These are phyloP conservation scores for Collybia mongolica DNA, from an alignment of 768 basidiomycete genomes.

Conservation along the genomic window DNA sequence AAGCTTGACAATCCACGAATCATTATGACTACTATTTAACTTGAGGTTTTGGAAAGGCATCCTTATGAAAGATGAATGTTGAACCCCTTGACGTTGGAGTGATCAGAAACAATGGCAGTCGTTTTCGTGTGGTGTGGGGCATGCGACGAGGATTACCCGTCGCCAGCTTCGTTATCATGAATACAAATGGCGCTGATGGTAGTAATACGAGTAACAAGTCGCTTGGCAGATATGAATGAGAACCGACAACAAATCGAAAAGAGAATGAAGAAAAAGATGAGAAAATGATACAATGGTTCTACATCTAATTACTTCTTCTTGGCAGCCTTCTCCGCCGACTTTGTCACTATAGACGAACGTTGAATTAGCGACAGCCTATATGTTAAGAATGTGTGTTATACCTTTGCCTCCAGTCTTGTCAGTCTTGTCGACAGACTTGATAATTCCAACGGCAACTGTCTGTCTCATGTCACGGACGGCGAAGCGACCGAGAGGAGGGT, in stretches of 20 bases:
- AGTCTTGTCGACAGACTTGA: slow-evolving; percentile 96
- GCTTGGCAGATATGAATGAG: slow-evolving; percentile 27
- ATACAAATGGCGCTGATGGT: slow-evolving; percentile 41
- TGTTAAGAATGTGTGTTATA: slow-evolving; percentile 28
- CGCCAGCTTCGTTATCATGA: slow-evolving; percentile 36
- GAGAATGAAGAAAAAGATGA: slow-evolving; percentile 46
- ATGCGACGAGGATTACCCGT: slow-evolving; percentile 10
- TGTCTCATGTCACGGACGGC: slow-evolving; percentile 99
- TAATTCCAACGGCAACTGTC: slow-evolving; percentile 98
- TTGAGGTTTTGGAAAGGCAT: neutral
- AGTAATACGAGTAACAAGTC: slow-evolving; percentile 31
- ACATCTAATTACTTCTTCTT: slow-evolving; percentile 95
- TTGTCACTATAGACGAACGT: slow-evolving; percentile 58
- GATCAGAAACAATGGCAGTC: neutral
- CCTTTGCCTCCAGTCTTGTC: slow-evolving; percentile 88
- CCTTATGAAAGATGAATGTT: neutral
- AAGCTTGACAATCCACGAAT: neutral
- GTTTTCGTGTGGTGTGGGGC: slow-evolving; percentile 11
- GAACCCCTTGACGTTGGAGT: neutral
- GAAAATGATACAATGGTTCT: slow-evolving; percentile 63
- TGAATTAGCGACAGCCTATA: slow-evolving; percentile 3
- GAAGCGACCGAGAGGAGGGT: slow-evolving; percentile 99
- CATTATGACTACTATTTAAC: neutral
- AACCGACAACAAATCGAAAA: slow-evolving; percentile 36
- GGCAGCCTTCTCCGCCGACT: slow-evolving; percentile 94